Percentiles rank a stretch among this genome's conserved stretches.
These are phyloP conservation scores for Hypoxylon perforatum DNA, from an alignment of 495 filamentous ascomycete genomes.

Conservation along the genomic window DNA sequence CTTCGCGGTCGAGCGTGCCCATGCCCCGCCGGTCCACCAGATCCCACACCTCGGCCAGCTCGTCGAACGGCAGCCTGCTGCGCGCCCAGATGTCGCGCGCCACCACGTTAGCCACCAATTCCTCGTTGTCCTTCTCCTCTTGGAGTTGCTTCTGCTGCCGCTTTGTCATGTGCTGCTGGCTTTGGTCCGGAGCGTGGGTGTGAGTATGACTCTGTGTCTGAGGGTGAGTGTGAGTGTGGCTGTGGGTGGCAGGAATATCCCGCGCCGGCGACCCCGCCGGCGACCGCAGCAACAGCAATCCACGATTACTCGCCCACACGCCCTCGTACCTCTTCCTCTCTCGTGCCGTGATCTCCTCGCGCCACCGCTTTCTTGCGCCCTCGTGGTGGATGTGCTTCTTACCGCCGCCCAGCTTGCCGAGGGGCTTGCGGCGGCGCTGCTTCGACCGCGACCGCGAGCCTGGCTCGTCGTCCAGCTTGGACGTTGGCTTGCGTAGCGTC, in stretches of 20 bases:
- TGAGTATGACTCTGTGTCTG: neutral
- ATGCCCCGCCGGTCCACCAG: conserved; percentile 75
- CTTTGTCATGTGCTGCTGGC: neutral
- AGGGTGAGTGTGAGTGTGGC: neutral
- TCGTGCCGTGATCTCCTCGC: conserved; percentile 76
- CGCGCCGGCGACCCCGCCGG: neutral
- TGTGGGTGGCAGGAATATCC: neutral
- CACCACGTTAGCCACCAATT: conserved; percentile 79
- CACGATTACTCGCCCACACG: conserved; percentile 94
- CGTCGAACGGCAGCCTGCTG: conserved; percentile 72
- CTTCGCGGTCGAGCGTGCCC: conserved; percentile 74
- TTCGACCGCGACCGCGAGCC: conserved; percentile 55
- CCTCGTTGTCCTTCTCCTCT: conserved; percentile 36
- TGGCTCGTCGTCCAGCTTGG: conserved; percentile 69
- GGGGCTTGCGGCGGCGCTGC: conserved; percentile 51
- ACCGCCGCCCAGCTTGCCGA: conserved; percentile 46
- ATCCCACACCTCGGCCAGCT: conserved; percentile 85
- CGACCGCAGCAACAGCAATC: conserved; percentile 61
- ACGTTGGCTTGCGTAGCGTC: conserved; percentile 75
- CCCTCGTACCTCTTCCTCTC: conserved; percentile 95
- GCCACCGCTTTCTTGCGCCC: conserved; percentile 86
- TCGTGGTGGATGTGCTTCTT: conserved; percentile 86
- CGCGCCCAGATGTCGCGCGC: conserved; percentile 88
- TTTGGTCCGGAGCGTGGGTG: neutral
- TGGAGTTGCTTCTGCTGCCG: conserved; percentile 9